Conservation (phyloP, 805 yeast genomes). For the Metschnikowia drakensbergensis region DNA sequence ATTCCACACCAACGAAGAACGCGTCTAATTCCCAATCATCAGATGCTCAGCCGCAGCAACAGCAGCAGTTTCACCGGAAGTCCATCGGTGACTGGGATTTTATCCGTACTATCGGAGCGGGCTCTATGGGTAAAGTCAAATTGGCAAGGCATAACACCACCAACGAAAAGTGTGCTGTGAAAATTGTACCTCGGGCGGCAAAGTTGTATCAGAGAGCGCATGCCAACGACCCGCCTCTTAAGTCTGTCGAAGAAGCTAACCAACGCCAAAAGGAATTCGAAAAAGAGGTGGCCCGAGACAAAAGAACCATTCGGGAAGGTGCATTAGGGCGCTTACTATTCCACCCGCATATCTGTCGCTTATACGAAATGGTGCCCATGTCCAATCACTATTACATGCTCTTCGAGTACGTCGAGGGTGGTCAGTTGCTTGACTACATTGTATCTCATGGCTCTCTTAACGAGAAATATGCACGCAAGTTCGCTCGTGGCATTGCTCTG, state of each 20-base stretch:
- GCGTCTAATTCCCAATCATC: background rate
- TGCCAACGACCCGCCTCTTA: constrained; percentile 63
- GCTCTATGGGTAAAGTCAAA: constrained; percentile 98
- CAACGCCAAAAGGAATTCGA: constrained; percentile 68
- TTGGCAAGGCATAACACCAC: constrained; percentile 83
- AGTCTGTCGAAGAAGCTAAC: constrained; percentile 51
- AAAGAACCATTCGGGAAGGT: constrained; percentile 91
- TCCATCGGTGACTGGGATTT: constrained; percentile 97
- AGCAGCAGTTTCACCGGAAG: constrained; percentile 67
- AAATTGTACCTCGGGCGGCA: constrained; percentile 88
- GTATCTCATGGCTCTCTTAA: constrained; percentile 93
- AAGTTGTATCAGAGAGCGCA: constrained; percentile 71
- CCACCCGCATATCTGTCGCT: constrained; percentile 88
- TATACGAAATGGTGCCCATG: constrained; percentile 94
- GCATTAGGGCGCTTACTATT: constrained; percentile 85
- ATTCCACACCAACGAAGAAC: background rate
- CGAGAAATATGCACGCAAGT: constrained; percentile 90
- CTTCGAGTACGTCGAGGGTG: constrained; percentile 95
- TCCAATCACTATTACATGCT: constrained; percentile 95
- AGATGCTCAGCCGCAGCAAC: constrained; percentile 16
- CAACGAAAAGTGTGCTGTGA: constrained; percentile 82
- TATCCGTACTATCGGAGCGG: constrained; percentile 92
- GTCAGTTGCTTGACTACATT: constrained; percentile 95
- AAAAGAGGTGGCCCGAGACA: constrained; percentile 85
- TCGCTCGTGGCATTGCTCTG: constrained; percentile 90